Percentiles rank a stretch among this genome's conserved stretches.
phyloP scores from a whole-genome alignment of 2,329 filamentous ascomycete genomes.

The Achaetomium macrosporum region DNA sequence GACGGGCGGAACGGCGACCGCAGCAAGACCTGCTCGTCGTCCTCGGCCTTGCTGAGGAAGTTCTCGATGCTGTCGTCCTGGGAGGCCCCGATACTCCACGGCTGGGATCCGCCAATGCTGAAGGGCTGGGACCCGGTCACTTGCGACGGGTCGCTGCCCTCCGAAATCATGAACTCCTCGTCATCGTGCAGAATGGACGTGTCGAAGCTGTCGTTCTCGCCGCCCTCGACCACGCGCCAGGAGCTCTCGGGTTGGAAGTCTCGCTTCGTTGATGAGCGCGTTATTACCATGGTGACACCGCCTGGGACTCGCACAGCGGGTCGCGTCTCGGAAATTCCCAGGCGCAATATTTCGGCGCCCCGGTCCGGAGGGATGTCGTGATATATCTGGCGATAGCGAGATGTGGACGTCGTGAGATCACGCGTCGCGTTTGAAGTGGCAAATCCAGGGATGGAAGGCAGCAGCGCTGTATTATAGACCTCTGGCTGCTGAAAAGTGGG shows the following conservation, averaged over 20 bases:
- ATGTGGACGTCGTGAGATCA: conserved; percentile 12
- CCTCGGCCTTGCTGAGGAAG: conserved; percentile 46
- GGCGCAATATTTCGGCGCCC: background rate
- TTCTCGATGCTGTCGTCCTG: conserved; percentile 51
- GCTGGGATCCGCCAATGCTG: conserved; percentile 30
- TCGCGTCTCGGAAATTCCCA: background rate
- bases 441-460: conserved; percentile 14
- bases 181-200: conserved; percentile 47
- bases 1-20: conserved; percentile 52
- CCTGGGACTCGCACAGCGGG: background rate
- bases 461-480: conserved; percentile 16
- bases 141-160: conserved; percentile 44
- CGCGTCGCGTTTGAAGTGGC: conserved; percentile 18
- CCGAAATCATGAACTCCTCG: conserved; percentile 35
- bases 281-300: conserved; percentile 14
- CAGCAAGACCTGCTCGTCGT: conserved; percentile 49
- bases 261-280: conserved; percentile 21
- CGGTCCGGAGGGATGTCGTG: conserved; percentile 1
- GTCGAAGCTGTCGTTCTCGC: conserved; percentile 56
- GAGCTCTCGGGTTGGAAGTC: conserved; percentile 46
- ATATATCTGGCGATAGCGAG: background rate
- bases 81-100: conserved; percentile 39
- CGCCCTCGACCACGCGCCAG: conserved; percentile 55
- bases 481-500: conserved; percentile 8
- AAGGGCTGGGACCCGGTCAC: conserved; percentile 32